Base-by-base conservation (phyloP, 2,329 filamentous ascomycete genomes). In the Exophiala aquamarina region DNA sequence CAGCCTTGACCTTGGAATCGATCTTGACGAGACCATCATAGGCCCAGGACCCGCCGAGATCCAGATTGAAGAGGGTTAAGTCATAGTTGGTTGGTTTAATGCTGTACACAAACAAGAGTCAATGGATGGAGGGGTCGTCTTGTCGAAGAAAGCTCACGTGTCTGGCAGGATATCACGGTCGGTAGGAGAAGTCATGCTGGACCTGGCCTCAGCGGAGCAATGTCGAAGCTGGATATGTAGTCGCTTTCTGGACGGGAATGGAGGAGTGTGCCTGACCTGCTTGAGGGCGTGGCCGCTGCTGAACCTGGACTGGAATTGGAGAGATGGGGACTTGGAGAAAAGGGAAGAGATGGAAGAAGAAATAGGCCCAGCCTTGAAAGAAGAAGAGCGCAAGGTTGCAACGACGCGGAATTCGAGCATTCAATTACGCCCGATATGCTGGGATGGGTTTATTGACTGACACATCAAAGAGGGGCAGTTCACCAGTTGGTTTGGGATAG, bases 11-110 rank as follows among this genome's bases (percentile, higher is more conserved):
- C 49, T 86, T 81, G 49, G 85, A 77, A 58, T 86, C 79, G 66
- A 98, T 94, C 56, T 82, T 86, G 55, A 96, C 88, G 15, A 78
- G 83, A 57, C 93, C 93, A 71, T 92, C 82, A 74, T 92, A 98
- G 50, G 79, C 82, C 84, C 92, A 95, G 50, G 72, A 72, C 45
- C 79, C 80, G 55, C 79, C 78, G 44, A 83, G 71, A 59, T 95
- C 84, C 55, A 98, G 74, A 60, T 93, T 85, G 63, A 77, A 82
- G 59, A 98, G 79, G 46, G 85, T 89, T 57, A 98, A 76, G 62
- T 81, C 76, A 72, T 98, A 98, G 73, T 97, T 89, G 54, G 77
- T 74, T 2, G 93, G 90, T 72, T 89, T 92, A 65, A 92, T 82
- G 63, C 81, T 84, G 52, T 32, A 37, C 9, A 11, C 19, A 37